phyloP scores from a whole-genome alignment of 371 early-diverging fungal genomes.

The Dinochytrium kinnereticum region DNA sequence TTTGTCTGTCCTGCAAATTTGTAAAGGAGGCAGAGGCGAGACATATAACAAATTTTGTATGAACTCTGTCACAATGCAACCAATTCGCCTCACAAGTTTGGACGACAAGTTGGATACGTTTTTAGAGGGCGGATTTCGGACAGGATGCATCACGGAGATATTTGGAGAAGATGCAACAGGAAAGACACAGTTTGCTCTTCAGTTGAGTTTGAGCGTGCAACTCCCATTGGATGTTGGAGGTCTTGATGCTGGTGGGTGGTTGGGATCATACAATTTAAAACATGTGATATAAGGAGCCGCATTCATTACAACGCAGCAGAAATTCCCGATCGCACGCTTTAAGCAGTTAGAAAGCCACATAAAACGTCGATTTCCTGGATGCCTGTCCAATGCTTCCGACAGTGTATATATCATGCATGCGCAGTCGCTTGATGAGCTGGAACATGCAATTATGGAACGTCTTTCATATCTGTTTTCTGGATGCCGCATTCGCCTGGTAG shows the following conservation, averaged over 20 bases:
- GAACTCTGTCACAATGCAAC: too few relatives aligned
- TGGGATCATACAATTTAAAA: neutral
- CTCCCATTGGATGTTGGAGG: slow-evolving; percentile 64
- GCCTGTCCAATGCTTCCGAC: slow-evolving; percentile 31
- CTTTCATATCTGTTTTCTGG: slow-evolving; percentile 63
- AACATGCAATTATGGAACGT: slow-evolving; percentile 72
- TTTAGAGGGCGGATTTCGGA: slow-evolving; percentile 64
- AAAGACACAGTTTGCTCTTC: slow-evolving; percentile 83
- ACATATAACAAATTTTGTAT: too few relatives aligned
- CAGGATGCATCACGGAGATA: slow-evolving; percentile 59
- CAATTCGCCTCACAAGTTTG: too few relatives aligned
- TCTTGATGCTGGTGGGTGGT: slow-evolving; percentile 41
- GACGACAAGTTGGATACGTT: slow-evolving; percentile 58
- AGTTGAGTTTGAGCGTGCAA: slow-evolving; percentile 72
- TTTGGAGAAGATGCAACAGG: slow-evolving; percentile 69
- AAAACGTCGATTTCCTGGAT: slow-evolving; percentile 26
- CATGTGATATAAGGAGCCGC: slow-evolving; percentile 45
- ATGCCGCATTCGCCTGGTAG: slow-evolving; percentile 64
- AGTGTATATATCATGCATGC: slow-evolving; percentile 69
- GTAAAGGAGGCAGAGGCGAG: too few relatives aligned
- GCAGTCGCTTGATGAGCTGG: slow-evolving; percentile 70
- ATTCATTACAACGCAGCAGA: slow-evolving; percentile 69
- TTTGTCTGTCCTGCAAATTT: too few relatives aligned
- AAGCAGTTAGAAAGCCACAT: slow-evolving; percentile 1
- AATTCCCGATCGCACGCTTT: slow-evolving; percentile 57